phyloP scores from a whole-genome alignment of 2,329 filamentous ascomycete species.

The Penicillium crustosum region DNA sequence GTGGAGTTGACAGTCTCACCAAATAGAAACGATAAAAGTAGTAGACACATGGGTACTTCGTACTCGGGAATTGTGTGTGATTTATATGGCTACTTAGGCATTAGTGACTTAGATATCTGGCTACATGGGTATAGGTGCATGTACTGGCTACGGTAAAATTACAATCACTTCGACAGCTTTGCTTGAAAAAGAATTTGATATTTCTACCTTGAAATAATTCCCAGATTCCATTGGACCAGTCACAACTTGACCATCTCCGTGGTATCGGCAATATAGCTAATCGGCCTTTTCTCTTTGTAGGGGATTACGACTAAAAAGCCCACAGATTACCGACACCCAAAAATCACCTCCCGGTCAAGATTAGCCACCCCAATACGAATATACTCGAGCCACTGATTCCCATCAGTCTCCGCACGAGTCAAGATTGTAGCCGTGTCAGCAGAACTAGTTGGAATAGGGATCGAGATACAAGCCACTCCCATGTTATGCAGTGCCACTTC shows the following conservation, averaged over 20 bases:
- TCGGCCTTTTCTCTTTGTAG: background rate
- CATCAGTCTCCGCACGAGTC: background rate
- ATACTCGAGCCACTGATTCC: background rate
- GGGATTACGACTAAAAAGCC: no score
- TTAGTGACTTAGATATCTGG: background rate
- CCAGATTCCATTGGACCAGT: background rate
- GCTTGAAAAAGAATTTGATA: background rate
- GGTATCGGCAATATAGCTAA: background rate
- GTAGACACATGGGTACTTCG: background rate
- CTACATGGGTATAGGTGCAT: no score
- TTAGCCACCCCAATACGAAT: background rate
- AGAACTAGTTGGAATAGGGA: background rate
- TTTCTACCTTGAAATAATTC: background rate
- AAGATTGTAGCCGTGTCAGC: background rate
- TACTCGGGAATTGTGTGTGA: background rate
- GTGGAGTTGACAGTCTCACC: no score
- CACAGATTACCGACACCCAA: background rate
- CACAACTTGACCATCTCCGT: background rate
- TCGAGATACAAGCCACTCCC: background rate
- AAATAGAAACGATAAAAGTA: no score
- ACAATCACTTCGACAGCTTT: background rate
- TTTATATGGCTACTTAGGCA: background rate
- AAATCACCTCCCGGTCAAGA: background rate
- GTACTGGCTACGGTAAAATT: background rate
- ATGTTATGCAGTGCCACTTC: background rate